These are phyloP conservation scores for Boletus coccyginus DNA, from an alignment of 768 basidiomycete genomes.

Conservation along the genomic window DNA sequence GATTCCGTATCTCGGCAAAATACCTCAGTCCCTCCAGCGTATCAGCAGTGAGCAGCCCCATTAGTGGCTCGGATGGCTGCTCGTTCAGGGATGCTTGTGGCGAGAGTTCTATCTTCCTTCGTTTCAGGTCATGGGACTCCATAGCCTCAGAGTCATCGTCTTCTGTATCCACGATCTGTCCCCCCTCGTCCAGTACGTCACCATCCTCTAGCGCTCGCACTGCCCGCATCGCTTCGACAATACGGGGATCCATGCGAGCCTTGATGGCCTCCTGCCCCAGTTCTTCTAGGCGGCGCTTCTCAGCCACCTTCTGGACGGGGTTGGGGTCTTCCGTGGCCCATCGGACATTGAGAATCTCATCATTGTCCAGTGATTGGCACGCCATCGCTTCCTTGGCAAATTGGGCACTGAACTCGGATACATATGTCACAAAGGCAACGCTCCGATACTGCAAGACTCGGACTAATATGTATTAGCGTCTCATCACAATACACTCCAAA, in stretches of 20 bases:
- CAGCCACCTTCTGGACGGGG: constrained; percentile 81
- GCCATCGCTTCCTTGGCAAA: constrained; percentile 99
- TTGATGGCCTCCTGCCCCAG: constrained; percentile 86
- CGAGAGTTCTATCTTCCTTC: constrained; percentile 32
- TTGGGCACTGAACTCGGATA: constrained; percentile 79
- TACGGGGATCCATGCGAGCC: constrained; percentile 78
- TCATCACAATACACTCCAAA: not conserved
- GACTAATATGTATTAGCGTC: constrained; percentile 43
- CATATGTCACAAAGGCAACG: constrained; percentile 97
- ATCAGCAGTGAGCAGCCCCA: constrained; percentile 74
- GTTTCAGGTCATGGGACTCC: constrained; percentile 35
- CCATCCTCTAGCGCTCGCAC: constrained; percentile 91
- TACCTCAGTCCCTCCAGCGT: constrained; percentile 89
- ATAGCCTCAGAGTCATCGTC: constrained; percentile 37
- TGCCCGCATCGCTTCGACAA: constrained; percentile 85
- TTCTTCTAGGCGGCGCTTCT: constrained; percentile 80
- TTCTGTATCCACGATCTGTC: constrained; percentile 31
- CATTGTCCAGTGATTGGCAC: constrained; percentile 94
- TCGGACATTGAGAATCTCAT: constrained; percentile 96
- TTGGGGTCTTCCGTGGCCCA: constrained; percentile 99
- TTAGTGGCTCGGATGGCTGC: constrained; percentile 37
- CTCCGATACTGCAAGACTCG: constrained; percentile 91
- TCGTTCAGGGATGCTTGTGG: constrained; percentile 28
- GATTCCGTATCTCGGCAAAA: constrained; percentile 82
- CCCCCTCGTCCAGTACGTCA: constrained; percentile 35